Conservation (phyloP, 2,329 filamentous ascomycete species). For the Tolypocladium tropicale region DNA sequence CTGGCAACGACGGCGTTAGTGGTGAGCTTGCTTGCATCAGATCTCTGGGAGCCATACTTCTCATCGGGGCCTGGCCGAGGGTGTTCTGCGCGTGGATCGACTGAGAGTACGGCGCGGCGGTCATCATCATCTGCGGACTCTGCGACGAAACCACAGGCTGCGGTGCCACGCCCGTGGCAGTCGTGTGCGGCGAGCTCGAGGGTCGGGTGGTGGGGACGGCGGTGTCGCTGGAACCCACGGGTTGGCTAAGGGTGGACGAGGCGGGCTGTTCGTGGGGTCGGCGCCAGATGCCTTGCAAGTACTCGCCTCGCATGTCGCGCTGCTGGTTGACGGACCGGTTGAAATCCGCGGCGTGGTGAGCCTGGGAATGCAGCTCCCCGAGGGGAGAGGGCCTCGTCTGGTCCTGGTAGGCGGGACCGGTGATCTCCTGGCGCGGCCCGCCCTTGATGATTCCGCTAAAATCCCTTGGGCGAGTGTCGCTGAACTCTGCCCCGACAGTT, state of each 20-base stretch:
- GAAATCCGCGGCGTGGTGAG: slow-evolving; percentile 80
- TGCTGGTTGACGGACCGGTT: slow-evolving; percentile 77
- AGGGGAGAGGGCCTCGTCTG: slow-evolving; percentile 66
- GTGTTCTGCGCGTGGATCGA: slow-evolving; percentile 61
- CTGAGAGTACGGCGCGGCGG: slow-evolving; percentile 56
- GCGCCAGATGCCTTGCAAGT: slow-evolving; percentile 73
- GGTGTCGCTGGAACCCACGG: slow-evolving; percentile 32
- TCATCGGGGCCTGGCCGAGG: slow-evolving; percentile 61
- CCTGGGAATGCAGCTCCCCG: slow-evolving; percentile 74
- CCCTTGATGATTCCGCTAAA: slow-evolving; percentile 69
- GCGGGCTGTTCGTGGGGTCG: slow-evolving; percentile 68
- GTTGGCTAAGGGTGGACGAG: slow-evolving; percentile 35
- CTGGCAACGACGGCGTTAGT: slow-evolving; percentile 17
- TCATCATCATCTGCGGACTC: slow-evolving; percentile 58
- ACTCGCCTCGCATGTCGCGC: slow-evolving; percentile 68
- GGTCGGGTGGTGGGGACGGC: slow-evolving; percentile 39
- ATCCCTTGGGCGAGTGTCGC: slow-evolving; percentile 67
- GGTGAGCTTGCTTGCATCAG: slow-evolving; percentile 20
- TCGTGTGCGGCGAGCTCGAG: slow-evolving; percentile 47
- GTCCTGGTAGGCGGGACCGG: slow-evolving; percentile 81
- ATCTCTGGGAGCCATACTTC: slow-evolving; percentile 50
- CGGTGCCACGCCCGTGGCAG: slow-evolving; percentile 43
- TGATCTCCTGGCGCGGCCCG: slow-evolving; percentile 80
- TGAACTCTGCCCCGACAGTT: slow-evolving; percentile 67
- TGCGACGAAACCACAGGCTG: slow-evolving; percentile 50